These are phyloP conservation scores for Rhynchospora breviuscula DNA, from an alignment of 176 grass and related monocot species.

Conservation along the genomic window DNA sequence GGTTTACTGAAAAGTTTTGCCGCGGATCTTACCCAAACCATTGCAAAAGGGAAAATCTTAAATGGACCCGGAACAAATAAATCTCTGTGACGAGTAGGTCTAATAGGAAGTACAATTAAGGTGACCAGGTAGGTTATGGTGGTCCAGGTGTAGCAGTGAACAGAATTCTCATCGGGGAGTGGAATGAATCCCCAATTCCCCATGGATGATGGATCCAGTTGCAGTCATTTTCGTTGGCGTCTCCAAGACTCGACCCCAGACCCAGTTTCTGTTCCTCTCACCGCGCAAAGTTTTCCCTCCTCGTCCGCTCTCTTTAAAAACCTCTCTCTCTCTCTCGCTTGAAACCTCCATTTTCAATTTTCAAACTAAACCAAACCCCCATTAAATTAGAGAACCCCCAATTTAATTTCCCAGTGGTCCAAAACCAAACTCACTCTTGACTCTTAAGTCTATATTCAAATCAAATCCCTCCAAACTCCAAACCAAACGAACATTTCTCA, in stretches of 20 bases:
- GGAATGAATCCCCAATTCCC: too few species aligned
- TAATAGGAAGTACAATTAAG: not conserved
- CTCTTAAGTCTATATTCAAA: not conserved
- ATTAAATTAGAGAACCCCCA: not conserved
- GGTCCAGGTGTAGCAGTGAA: not conserved
- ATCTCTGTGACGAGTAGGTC: not conserved
- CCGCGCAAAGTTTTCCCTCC: slow-evolving; percentile 1
- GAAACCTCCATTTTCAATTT: not conserved
- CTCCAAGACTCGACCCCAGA: not conserved
- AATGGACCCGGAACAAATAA: not conserved
- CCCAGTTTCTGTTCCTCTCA: not conserved
- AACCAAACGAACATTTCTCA: not conserved
- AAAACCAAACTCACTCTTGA: not conserved
- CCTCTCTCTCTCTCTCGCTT: not conserved
- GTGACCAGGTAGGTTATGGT: not conserved
- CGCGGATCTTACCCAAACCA: not conserved
- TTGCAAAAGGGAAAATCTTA: not conserved
- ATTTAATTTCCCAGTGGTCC: not conserved
- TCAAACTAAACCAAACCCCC: not conserved
- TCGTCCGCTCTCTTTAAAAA: not conserved
- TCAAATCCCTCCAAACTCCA: not conserved
- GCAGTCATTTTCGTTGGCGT: not conserved
- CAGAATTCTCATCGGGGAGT: not conserved
- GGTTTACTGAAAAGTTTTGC: not conserved
- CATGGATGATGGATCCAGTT: not conserved